These are phyloP conservation scores for Phytopythium montanum DNA, from an alignment of 352 stramenopile species.

Conservation along the genomic window DNA sequence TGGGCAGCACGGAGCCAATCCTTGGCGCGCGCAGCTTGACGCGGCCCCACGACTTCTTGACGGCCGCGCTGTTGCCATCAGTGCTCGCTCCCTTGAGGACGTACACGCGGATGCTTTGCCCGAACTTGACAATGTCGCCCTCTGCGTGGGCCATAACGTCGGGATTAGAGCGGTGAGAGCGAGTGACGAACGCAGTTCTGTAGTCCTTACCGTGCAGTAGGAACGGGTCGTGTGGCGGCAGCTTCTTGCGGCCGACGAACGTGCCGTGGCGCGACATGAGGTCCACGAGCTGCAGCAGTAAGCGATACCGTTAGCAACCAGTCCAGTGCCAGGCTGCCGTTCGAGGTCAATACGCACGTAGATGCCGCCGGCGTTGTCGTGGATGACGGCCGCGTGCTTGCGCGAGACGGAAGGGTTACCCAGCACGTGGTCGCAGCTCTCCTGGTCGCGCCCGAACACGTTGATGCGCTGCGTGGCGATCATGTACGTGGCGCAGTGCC, in stretches of 20 bases:
- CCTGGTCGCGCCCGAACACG: slow-evolving; percentile 82
- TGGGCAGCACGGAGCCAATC: slow-evolving; percentile 69
- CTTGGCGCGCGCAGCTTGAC: slow-evolving; percentile 72
- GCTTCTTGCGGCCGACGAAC: slow-evolving; percentile 79
- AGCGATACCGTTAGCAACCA: background rate
- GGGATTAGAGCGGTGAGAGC: background rate
- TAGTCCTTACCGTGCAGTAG: slow-evolving; percentile 56
- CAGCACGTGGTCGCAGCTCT: slow-evolving; percentile 83
- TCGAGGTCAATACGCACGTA: slow-evolving; percentile 44
- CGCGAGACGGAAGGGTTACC: slow-evolving; percentile 84
- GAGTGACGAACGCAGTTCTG: background rate
- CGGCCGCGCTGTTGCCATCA: slow-evolving; percentile 54
- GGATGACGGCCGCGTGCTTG: slow-evolving; percentile 85
- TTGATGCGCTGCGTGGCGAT: slow-evolving; percentile 79
- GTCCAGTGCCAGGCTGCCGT: no score
- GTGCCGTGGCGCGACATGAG: slow-evolving; percentile 88
- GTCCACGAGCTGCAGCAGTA: slow-evolving; percentile 64
- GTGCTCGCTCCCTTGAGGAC: slow-evolving; percentile 68
- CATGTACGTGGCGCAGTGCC: slow-evolving; percentile 85
- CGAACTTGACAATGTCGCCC: slow-evolving; percentile 84
- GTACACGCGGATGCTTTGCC: slow-evolving; percentile 84
- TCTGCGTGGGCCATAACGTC: slow-evolving; percentile 27
- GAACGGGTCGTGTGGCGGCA: slow-evolving; percentile 80
- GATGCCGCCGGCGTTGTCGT: slow-evolving; percentile 75
- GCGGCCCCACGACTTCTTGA: slow-evolving; percentile 82